Conservation (phyloP, 2,329 filamentous ascomycete species). For the Pleomassaria siparia region DNA sequence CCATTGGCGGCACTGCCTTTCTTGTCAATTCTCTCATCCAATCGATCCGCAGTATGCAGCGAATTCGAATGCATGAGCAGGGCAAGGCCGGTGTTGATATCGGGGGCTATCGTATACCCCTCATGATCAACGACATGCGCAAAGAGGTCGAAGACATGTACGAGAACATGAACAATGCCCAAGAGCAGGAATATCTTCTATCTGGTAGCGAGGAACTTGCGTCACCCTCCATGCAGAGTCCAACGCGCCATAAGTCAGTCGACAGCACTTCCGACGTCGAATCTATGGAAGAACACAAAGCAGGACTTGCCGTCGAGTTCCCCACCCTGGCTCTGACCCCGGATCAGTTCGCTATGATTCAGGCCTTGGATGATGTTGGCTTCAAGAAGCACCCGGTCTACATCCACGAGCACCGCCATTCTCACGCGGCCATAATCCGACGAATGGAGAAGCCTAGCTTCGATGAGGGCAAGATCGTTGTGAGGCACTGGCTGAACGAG, state of each 20-base stretch:
- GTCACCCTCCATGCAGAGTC: slow-evolving; percentile 21
- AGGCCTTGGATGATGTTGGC: slow-evolving; percentile 67
- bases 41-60: slow-evolving; percentile 69
- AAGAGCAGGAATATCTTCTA: slow-evolving; percentile 71
- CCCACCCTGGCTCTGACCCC: slow-evolving; percentile 77
- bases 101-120: slow-evolving; percentile 71
- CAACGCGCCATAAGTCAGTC: background rate
- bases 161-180: slow-evolving; percentile 69
- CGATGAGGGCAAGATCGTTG: slow-evolving; percentile 74
- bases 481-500: slow-evolving; percentile 77
- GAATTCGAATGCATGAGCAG: slow-evolving; percentile 75
- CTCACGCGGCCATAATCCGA: slow-evolving; percentile 88
- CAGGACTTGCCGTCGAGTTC: slow-evolving; percentile 47
- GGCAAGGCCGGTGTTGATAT: slow-evolving; percentile 69
- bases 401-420: slow-evolving; percentile 74
- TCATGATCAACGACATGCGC: slow-evolving; percentile 70
- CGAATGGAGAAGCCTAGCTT: slow-evolving; percentile 67
- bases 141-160: slow-evolving; percentile 76
- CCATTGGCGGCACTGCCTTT: slow-evolving; percentile 70
- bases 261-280: slow-evolving; percentile 13
- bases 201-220: slow-evolving; percentile 51
- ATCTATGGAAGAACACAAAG: slow-evolving; percentile 32
- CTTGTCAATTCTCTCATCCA: slow-evolving; percentile 77
- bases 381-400: slow-evolving; percentile 65
- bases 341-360: slow-evolving; percentile 83